A percentile compares a stretch with the other conserved stretches of the same genome.
Conservation (phyloP, 345 rosid genomes). For the Salix brachista region DNA sequence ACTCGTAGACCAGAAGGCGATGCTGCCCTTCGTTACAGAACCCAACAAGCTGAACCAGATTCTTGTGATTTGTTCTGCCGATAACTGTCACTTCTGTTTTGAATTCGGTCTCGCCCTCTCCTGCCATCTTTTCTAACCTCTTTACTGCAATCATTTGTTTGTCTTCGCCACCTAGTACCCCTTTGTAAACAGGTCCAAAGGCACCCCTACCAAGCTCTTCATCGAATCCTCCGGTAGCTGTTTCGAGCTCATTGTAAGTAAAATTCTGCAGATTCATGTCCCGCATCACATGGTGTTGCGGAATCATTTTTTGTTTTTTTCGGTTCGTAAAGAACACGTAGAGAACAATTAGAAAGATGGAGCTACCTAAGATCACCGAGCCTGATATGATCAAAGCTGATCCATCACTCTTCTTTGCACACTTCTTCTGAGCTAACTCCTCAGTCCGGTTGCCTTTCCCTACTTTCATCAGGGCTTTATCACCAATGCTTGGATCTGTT, state of each 20-base stretch:
- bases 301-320: too few species aligned
- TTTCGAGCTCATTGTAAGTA: too few species aligned
- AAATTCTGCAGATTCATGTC: too few species aligned
- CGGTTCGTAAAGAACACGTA: neutral
- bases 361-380: slow-evolving; percentile 20
- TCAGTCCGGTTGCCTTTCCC: slow-evolving; percentile 19
- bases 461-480: slow-evolving; percentile 40
- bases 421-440: too few species aligned
- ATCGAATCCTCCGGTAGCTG: slow-evolving; percentile 14
- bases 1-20: slow-evolving; percentile 34
- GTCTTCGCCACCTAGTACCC: neutral
- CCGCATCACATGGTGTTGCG: too few species aligned
- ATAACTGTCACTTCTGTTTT: slow-evolving; percentile 19
- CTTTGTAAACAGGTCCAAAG: slow-evolving; percentile 31
- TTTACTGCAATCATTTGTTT: slow-evolving; percentile 30
- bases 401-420: neutral
- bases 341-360: slow-evolving; percentile 14
- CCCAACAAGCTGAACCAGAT: slow-evolving; percentile 36
- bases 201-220: slow-evolving; percentile 37
- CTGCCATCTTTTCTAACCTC: slow-evolving; percentile 17
- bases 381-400: slow-evolving; percentile 1
- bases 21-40: slow-evolving; percentile 28
- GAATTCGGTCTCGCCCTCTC: slow-evolving; percentile 28
- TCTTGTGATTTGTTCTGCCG: slow-evolving; percentile 38
- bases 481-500: neutral